Evolutionary conservation across 768 basidiomycete species (phyloP).

Genomic region (Phanerochaete sordida): DNA sequence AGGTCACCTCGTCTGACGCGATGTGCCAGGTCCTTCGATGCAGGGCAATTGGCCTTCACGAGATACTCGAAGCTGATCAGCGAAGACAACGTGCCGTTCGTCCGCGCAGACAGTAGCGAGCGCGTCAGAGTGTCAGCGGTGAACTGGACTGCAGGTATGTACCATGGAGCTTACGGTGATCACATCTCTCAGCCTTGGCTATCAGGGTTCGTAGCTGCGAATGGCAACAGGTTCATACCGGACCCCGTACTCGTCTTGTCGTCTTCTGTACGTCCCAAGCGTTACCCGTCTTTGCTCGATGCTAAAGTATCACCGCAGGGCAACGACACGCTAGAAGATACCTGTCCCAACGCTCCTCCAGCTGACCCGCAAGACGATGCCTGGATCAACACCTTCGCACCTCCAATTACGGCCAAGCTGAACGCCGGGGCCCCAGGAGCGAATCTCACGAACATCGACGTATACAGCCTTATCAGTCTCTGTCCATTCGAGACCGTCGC

Average conservation of each 20-base stretch:
- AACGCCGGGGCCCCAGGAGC: conserved; percentile 62
- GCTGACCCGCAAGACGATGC: conserved; percentile 38
- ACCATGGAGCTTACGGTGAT: no score
- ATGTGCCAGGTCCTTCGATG: conserved; percentile 39
- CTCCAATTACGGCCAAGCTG: conserved; percentile 54
- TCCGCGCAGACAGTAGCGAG: conserved; percentile 44
- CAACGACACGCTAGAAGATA: conserved; percentile 68
- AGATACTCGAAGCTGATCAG: conserved; percentile 53
- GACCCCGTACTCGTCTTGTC: conserved; percentile 52
- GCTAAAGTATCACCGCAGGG: conserved; percentile 9
- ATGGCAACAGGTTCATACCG: conserved; percentile 41
- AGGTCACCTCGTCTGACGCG: neutral
- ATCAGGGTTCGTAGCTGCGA: conserved; percentile 60
- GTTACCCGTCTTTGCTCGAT: neutral
- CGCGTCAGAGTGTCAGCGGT: conserved; percentile 65
- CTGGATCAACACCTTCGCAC: conserved; percentile 59
- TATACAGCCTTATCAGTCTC: conserved; percentile 59
- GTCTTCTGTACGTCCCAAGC: conserved; percentile 53
- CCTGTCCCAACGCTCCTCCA: conserved; percentile 52
- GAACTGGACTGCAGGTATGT: conserved; percentile 65
- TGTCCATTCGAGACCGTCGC: conserved; percentile 80
- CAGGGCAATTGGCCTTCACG: conserved; percentile 48
- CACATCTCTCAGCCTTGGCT: no score
- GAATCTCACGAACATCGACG: conserved; percentile 50
- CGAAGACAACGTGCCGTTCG: conserved; percentile 45